Base-by-base conservation (phyloP, 2,329 filamentous ascomycete species). In the Graphilbum fragrans region DNA sequence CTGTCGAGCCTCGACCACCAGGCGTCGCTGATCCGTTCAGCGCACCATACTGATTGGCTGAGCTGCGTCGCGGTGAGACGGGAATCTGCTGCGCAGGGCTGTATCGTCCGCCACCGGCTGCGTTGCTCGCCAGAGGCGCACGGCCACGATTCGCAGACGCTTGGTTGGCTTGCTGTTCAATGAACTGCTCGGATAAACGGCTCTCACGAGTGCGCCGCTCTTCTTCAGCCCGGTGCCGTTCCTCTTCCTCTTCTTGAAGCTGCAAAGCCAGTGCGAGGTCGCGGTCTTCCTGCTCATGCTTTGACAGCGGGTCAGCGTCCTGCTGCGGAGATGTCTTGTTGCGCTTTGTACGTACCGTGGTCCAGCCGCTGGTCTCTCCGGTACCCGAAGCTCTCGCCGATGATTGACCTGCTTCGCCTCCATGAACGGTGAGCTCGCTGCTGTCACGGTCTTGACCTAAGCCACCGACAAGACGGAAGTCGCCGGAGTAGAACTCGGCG, bases 201-300 rank as follows among this genome's bases (percentile, higher is more conserved):
- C 76, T 77, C 56, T 87, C 80, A n/a, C 76, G 67, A 11, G 69
- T 66, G 8, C 80, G 70, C 1, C 79, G 72, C 10, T 73, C 75
- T 38, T 77, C 71, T 38, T 76, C 70, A 7, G 55, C 51, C n/a
- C 74, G 72, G 48, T 87, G 77, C 14, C 78, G 73, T 52, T 86
- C 80, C 48, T 95, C 86, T 58, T 96, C 90, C 56, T 94, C 87
- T 53, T 96, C 92, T 57, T 96, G 90, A 1, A 95, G 72, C 55
- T 96, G 92, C 7, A 98, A 68, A 0, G 90, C 88, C 3, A 96
- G 70, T 0, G 92, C 92, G 23, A 95, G 63, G 46, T 92, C 85
- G 45, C 88, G 78, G 52, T 95, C 88, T 61, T 95, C 77, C 65
- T 93, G 72, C 61, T 81, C 69, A 48, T 69, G 61, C 47, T 63